A percentile compares a stretch with the other conserved stretches of the same genome.
Conservation (phyloP, 1,139 yeast species). For the Zygotorulaspora mrakii region DNA sequence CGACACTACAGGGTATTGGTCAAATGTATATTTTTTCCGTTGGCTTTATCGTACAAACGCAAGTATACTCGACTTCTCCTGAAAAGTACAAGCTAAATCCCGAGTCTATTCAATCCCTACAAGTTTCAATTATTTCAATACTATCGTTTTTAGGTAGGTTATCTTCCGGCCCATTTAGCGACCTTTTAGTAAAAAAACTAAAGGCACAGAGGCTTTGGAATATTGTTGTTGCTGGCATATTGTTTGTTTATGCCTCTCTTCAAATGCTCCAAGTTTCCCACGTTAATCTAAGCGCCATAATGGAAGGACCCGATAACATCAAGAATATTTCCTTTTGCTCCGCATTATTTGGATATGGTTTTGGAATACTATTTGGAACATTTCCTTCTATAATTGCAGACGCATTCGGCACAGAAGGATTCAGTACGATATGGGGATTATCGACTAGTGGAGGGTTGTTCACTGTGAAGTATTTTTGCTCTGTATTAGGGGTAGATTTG, state of each 20-base stretch:
- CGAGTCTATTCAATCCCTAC: constrained; percentile 57
- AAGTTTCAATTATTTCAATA: constrained; percentile 67
- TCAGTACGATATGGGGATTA: constrained; percentile 80
- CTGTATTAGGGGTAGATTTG: constrained; percentile 43
- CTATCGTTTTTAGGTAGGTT: constrained; percentile 66
- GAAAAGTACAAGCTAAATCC: constrained; percentile 26
- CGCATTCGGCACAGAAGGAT: constrained; percentile 64
- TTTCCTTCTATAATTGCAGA: constrained; percentile 80
- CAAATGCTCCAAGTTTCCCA: constrained; percentile 31
- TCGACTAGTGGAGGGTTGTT: constrained; percentile 55
- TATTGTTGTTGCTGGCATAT: constrained; percentile 47
- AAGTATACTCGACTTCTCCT: constrained; percentile 34
- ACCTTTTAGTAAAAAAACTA: constrained; percentile 48
- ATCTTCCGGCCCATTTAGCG: constrained; percentile 65
- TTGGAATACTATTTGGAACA: constrained; percentile 76
- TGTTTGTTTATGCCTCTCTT: constrained; percentile 47
- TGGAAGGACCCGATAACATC: constrained; percentile 29
- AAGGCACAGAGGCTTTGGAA: constrained; percentile 68
- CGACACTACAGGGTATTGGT: constrained; percentile 67
- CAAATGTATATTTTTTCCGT: constrained; percentile 75
- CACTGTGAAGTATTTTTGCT: constrained; percentile 40
- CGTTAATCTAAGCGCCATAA: background rate
- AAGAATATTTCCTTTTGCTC: constrained; percentile 51
- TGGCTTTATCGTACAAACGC: constrained; percentile 66
- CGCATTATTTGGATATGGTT: constrained; percentile 63